Base-by-base conservation (phyloP, 768 basidiomycete species). In the Hericium coralloides region DNA sequence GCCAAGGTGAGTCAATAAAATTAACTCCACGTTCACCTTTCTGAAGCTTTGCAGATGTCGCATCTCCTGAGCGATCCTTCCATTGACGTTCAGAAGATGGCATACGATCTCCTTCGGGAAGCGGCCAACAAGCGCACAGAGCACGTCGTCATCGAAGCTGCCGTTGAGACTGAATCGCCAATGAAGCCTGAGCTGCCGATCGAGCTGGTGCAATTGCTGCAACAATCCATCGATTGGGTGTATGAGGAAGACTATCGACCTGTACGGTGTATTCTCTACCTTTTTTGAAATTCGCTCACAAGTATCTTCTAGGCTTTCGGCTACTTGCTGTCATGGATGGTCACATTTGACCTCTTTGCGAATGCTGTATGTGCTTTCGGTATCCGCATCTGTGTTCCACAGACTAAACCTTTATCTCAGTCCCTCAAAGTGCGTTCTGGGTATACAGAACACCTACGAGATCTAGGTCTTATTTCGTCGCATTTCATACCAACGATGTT, bases 391-490 rank as follows among this genome's bases (percentile, higher is more conserved):
- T 8, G 7, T 31, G 8, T 8, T 31, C 31, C n/a, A n/a, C n/a
- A 9, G 56, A 60, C 26, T 64, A 20, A 54, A 22, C 22, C 26
- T 2, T 41, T 26, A 10, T 2, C 37, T 15, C 64, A 98, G 94
- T 95, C 95, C 0, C 78, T 92, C 63, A 91, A 87, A 74, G 85
- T 98, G 49, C 83, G 89, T 61, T 79, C 86, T 15, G 80, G 79
- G 58, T 98, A 95, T 67, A 82, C 92, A 55, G 92, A 92, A 57
- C 92, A 97, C 64, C 74, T 98, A 36, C 81, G 90, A 38, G 82
- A 79, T 52, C 68, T 81, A 7, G 80, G 82, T 49, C 70, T 95
- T n/a, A 72, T 98, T 23, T 68, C 74, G 6, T 72, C 71, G 8
- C 69, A 76, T 54, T 82, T 98, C 57, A 78, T 98, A 22, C 91